A percentile compares a stretch with the other conserved stretches of the same genome.
Evolutionary conservation across 2,329 filamentous ascomycete species (phyloP).

Genomic region (Penicillium sp.): DNA sequence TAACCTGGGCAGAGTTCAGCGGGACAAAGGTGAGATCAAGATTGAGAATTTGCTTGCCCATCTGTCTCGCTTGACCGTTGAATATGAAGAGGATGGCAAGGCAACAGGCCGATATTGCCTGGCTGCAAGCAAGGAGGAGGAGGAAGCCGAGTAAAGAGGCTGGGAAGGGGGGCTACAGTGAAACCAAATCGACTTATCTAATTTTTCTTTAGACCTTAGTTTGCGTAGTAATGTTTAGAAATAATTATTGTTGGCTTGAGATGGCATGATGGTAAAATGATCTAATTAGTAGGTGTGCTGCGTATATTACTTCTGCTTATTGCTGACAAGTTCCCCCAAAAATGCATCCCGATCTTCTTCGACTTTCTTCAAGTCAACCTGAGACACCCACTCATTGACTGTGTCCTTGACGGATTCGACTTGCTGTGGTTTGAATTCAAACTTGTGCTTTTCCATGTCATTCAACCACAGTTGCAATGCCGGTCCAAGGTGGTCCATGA

Average conservation of each 20-base stretch:
- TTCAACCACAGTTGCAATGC: conserved; percentile 15
- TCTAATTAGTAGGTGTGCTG: not conserved
- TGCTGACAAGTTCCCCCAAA: not conserved
- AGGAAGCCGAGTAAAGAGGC: conserved; percentile 31
- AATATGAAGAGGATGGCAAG: conserved; percentile 47
- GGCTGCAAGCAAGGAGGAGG: conserved; percentile 36
- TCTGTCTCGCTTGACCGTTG: conserved; percentile 45
- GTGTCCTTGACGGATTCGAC: conserved; percentile 1
- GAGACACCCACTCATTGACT: conserved; percentile 6
- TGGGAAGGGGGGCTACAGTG: too few relatives aligned
- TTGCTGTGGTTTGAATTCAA: not conserved
- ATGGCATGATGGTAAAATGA: not conserved
- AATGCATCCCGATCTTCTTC: conserved; percentile 1
- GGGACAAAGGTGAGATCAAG: conserved; percentile 45
- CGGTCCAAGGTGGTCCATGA: conserved; percentile 17
- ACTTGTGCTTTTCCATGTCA: conserved; percentile 15
- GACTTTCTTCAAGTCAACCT: conserved; percentile 3
- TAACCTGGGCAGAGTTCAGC: conserved; percentile 45
- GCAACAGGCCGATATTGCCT: conserved; percentile 31
- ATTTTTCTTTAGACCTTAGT: not conserved
- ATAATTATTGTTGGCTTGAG: not conserved
- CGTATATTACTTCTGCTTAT: not conserved
- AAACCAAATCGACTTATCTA: not conserved
- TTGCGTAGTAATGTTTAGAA: not conserved
- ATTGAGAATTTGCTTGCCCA: conserved; percentile 50